These are phyloP conservation scores for Hymenoscyphus occultus DNA, from an alignment of 2,329 filamentous ascomycete genomes.

Conservation along the genomic window DNA sequence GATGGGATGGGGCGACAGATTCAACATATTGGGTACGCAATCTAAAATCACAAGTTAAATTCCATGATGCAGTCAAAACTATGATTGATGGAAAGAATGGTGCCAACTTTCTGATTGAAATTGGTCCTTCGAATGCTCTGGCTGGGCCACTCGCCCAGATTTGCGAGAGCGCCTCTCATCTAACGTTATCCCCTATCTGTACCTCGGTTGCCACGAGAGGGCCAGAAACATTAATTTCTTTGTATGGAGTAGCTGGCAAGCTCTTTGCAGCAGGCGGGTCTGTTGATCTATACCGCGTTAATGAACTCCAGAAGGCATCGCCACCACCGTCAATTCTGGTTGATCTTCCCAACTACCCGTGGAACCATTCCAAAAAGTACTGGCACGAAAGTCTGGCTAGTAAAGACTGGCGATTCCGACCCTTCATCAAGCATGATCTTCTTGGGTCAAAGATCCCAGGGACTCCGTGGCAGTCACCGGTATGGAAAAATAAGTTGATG, in stretches of 20 bases:
- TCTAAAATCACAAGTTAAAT: constrained; percentile 21
- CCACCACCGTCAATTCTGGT: constrained; percentile 30
- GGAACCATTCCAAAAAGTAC: constrained; percentile 50
- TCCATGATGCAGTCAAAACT: constrained; percentile 13
- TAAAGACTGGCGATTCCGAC: constrained; percentile 45
- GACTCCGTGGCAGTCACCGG: constrained; percentile 16
- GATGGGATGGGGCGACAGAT: constrained; percentile 3
- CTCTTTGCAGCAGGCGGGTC: neutral
- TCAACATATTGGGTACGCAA: constrained; percentile 21
- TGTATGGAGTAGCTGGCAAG: constrained; percentile 41
- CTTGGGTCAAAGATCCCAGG: constrained; percentile 36
- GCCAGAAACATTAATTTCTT: constrained; percentile 44
- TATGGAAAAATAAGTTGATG: constrained; percentile 33
- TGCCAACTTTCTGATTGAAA: constrained; percentile 28
- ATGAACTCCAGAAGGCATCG: too few species aligned
- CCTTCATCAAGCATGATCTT: constrained; percentile 43
- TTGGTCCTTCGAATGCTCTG: constrained; percentile 38
- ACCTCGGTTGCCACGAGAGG: constrained; percentile 46
- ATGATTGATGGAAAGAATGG: constrained; percentile 8
- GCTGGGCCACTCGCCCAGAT: constrained; percentile 33
- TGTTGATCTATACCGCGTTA: too few species aligned
- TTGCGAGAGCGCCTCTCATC: constrained; percentile 9
- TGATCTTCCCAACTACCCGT: constrained; percentile 49
- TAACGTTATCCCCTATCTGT: constrained; percentile 9
- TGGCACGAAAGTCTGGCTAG: constrained; percentile 53